phyloP scores from a whole-genome alignment of 2,329 filamentous ascomycete species.

The Verticillium klebahnii region DNA sequence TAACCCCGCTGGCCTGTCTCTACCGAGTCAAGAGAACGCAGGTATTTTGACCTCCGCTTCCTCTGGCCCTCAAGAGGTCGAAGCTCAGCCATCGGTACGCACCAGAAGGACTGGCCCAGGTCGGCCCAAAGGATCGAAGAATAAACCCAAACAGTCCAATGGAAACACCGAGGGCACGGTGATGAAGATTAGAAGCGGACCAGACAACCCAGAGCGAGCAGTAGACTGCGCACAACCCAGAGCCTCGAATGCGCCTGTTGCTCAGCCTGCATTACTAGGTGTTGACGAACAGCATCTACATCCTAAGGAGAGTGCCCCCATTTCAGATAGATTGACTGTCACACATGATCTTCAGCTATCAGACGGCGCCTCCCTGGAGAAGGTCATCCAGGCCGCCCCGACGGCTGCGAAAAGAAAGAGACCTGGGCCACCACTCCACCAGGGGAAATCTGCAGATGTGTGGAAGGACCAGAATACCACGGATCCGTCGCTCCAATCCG shows the following conservation, averaged over 20 bases:
- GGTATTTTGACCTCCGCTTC: background rate
- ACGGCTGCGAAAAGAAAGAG: background rate
- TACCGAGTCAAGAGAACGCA: background rate
- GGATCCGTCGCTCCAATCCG: background rate
- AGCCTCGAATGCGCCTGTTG: too few relatives aligned
- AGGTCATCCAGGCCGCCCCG: too few relatives aligned
- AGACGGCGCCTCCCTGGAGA: too few relatives aligned
- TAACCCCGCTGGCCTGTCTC: background rate
- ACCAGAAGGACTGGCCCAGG: conserved; percentile 16
- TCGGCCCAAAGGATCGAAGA: conserved; percentile 39
- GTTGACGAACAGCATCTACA: too few relatives aligned
- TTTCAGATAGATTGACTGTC: too few relatives aligned
- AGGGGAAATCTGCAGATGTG: background rate
- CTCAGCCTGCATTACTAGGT: too few relatives aligned
- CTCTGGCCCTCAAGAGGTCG: background rate
- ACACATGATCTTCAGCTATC: too few relatives aligned
- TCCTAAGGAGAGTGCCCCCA: too few relatives aligned
- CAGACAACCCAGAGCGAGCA: too few relatives aligned
- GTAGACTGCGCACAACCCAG: too few relatives aligned
- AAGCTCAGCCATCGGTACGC: background rate
- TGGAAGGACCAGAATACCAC: background rate
- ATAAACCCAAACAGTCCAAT: background rate
- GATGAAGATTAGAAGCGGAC: too few relatives aligned
- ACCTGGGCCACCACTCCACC: background rate
- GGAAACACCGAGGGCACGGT: background rate